Evolutionary conservation across 2,329 filamentous ascomycete species (phyloP).

Genomic region (Pezicula neosporulosa): DNA sequence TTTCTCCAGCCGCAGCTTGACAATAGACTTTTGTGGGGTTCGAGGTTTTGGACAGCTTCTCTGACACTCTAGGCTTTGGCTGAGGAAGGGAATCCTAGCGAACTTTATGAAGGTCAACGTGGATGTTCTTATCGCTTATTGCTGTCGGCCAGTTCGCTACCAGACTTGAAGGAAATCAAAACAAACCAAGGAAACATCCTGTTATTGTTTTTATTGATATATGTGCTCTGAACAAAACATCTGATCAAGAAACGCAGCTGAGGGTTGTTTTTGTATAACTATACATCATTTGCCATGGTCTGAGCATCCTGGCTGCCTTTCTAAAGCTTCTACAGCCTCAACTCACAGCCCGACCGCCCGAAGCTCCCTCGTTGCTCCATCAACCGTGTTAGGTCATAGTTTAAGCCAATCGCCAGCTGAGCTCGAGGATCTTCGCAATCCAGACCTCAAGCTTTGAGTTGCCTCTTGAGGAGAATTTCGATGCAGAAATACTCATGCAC

Average conservation of each 20-base stretch:
- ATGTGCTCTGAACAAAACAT: background rate
- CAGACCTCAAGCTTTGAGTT: background rate
- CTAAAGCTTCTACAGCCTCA: background rate
- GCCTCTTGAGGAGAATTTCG: background rate
- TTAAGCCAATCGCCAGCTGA: background rate
- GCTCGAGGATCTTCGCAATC: background rate
- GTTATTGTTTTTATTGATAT: background rate
- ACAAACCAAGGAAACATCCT: background rate
- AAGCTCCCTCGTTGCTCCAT: background rate
- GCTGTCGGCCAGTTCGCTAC: background rate
- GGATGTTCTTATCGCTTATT: background rate
- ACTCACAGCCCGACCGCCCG: background rate
- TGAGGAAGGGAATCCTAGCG: too few species aligned
- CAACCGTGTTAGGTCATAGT: background rate
- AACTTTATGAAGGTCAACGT: too few species aligned
- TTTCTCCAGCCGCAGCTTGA: too few species aligned
- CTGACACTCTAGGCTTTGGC: too few species aligned
- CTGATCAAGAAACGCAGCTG: background rate
- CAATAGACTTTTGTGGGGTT: too few species aligned
- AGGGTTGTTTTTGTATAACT: background rate
- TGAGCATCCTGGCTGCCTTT: too few species aligned
- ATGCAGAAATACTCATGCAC: background rate
- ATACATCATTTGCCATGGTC: background rate
- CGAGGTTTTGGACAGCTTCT: too few species aligned
- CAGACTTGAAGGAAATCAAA: background rate